These are phyloP conservation scores for Mortierella polycephala DNA, from an alignment of 371 early-diverging fungal genomes.

Conservation along the genomic window DNA sequence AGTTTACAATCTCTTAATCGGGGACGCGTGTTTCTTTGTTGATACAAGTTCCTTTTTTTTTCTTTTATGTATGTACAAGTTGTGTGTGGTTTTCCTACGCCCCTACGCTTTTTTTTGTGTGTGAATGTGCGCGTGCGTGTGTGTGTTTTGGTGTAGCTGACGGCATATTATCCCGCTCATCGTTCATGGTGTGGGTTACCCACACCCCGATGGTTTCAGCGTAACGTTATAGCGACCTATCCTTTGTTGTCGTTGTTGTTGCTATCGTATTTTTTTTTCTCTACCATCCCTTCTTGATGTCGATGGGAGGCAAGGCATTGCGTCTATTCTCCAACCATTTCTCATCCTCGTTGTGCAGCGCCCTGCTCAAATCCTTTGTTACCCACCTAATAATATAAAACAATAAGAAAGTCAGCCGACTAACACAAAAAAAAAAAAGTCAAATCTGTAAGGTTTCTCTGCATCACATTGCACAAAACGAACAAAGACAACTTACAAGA, in stretches of 20 bases:
- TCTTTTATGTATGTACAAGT: too few relatives aligned
- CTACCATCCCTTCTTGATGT: slow-evolving; percentile 52
- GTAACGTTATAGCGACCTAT: too few relatives aligned
- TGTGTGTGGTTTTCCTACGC: too few relatives aligned
- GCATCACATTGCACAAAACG: not conserved
- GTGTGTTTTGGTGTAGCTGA: too few relatives aligned
- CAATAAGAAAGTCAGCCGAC: not conserved
- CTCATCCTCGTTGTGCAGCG: slow-evolving; percentile 28
- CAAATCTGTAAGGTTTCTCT: not conserved
- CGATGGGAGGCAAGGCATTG: slow-evolving; percentile 11
- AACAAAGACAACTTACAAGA: slow-evolving; percentile 27
- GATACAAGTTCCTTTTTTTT: not conserved
- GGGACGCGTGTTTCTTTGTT: slow-evolving; percentile 1
- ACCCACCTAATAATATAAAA: slow-evolving; percentile 25
- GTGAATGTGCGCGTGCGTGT: too few relatives aligned
- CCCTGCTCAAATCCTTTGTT: slow-evolving; percentile 27
- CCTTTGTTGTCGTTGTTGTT: too few relatives aligned
- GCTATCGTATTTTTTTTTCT: not conserved
- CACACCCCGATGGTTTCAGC: too few relatives aligned
- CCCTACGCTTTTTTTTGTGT: not conserved
- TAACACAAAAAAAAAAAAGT: not conserved
- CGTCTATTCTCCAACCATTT: slow-evolving; percentile 32
- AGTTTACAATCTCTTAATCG: too few relatives aligned
- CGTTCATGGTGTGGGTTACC: too few relatives aligned
- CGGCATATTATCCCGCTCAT: too few relatives aligned